These are phyloP conservation scores for Fusarium dimerum DNA, from an alignment of 2,329 filamentous ascomycete genomes.

Conservation along the genomic window DNA sequence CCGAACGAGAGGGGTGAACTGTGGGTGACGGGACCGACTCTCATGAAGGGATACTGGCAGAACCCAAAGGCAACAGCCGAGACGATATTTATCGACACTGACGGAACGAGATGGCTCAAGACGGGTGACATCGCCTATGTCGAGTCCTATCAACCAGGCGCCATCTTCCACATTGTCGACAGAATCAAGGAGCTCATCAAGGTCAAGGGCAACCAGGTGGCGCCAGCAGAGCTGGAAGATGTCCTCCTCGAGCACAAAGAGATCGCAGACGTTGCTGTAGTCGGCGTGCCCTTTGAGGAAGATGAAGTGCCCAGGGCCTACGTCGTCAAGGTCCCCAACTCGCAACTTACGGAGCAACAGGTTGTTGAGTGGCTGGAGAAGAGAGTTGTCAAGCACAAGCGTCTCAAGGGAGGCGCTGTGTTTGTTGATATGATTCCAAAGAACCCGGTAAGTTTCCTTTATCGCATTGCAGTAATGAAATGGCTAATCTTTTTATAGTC, in stretches of 20 bases:
- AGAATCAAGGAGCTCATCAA: conserved; percentile 66
- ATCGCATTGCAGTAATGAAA: fast-evolving
- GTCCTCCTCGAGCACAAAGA: conserved; percentile 68
- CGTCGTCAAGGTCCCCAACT: conserved; percentile 50
- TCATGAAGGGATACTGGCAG: conserved; percentile 77
- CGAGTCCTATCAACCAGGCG: conserved; percentile 53
- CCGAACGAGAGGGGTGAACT: conserved; percentile 65
- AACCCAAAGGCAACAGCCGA: conserved; percentile 67
- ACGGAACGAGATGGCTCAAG: conserved; percentile 65
- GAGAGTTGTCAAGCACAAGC: conserved; percentile 67
- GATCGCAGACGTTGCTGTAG: conserved; percentile 72
- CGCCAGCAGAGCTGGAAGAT: conserved; percentile 74
- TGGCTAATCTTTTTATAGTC: conserved; percentile 5
- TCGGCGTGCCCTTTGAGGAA: conserved; percentile 39
- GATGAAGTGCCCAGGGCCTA: conserved; percentile 64
- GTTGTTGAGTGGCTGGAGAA: conserved; percentile 57
- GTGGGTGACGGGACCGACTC: conserved; percentile 69
- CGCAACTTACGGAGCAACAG: conserved; percentile 47
- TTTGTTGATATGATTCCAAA: conserved; percentile 69
- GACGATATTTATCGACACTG: conserved; percentile 47
- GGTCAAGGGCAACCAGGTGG: conserved; percentile 72
- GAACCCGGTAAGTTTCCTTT: conserved; percentile 49
- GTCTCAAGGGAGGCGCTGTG: conserved; percentile 59
- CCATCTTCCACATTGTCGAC: conserved; percentile 64
- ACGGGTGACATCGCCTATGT: conserved; percentile 75